These are phyloP conservation scores for Botrytis byssoidea DNA, from an alignment of 2,329 filamentous ascomycete species.

Conservation along the genomic window DNA sequence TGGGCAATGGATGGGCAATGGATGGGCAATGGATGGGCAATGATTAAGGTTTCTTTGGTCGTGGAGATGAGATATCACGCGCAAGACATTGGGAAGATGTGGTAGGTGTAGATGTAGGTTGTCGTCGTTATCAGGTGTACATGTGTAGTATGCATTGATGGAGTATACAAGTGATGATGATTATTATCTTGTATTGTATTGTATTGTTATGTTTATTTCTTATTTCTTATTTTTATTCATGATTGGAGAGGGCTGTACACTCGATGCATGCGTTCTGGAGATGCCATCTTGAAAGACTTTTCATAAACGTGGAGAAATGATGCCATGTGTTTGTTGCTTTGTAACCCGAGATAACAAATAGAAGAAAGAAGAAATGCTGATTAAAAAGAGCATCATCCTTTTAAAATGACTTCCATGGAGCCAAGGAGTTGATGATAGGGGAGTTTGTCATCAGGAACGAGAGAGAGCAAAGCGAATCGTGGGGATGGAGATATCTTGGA, in stretches of 20 bases:
- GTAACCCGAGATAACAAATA: background rate
- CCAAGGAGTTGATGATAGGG: background rate
- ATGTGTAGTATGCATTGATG: background rate
- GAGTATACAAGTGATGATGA: background rate
- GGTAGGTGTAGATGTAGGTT: background rate
- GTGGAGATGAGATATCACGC: background rate
- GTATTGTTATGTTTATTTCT: background rate
- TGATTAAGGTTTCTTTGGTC: background rate
- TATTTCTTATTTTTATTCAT: background rate
- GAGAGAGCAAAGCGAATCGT: background rate
- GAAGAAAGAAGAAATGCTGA: background rate
- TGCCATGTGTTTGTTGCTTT: background rate
- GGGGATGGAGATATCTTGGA: conserved; percentile 11
- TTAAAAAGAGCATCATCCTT: background rate
- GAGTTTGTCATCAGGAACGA: conserved; percentile 2
- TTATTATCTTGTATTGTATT: background rate
- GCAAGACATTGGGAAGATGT: background rate
- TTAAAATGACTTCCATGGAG: background rate
- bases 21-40: background rate
- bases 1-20: background rate
- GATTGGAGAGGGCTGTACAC: background rate
- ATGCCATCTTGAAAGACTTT: background rate
- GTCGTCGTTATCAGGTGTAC: background rate
- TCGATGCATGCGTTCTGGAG: background rate
- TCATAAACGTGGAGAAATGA: background rate